Conservation (phyloP, 1,284 basidiomycete species). For the Retiboletus fuscus region DNA sequence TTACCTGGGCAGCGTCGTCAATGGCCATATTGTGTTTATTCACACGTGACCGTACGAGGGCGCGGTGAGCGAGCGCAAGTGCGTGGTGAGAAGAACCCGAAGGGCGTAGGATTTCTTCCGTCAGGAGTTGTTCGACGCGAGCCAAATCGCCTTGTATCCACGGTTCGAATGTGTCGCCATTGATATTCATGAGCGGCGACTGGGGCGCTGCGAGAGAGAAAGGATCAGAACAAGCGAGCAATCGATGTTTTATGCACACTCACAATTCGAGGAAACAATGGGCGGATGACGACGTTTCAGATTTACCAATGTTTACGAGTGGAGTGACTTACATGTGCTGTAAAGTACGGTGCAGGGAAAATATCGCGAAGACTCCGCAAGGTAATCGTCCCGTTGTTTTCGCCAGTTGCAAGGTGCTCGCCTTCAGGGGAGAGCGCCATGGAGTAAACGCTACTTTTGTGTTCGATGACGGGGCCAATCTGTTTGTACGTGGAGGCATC, state of each 20-base stretch:
- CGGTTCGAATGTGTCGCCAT: background rate
- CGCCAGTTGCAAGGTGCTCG: too few relatives aligned
- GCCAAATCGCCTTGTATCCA: background rate
- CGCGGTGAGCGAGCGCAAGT: background rate
- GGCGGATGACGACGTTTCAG: background rate
- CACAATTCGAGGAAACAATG: background rate
- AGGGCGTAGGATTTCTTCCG: background rate
- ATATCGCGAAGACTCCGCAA: background rate
- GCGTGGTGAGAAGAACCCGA: too few relatives aligned
- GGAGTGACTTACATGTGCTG: background rate
- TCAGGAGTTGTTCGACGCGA: background rate
- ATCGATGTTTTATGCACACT: background rate
- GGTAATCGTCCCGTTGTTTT: too few relatives aligned
- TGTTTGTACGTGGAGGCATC: too few relatives aligned
- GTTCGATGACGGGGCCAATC: too few relatives aligned
- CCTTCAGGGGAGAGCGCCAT: too few relatives aligned
- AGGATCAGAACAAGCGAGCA: background rate
- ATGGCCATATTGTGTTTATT: background rate
- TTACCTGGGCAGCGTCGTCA: background rate
- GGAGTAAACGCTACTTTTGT: too few relatives aligned
- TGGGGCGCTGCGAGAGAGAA: too few relatives aligned
- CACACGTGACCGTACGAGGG: background rate
- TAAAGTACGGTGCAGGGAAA: background rate
- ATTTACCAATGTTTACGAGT: background rate
- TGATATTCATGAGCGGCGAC: background rate